These are phyloP conservation scores for Zychaea mexicana DNA, from an alignment of 371 early-diverging fungal genomes.

Conservation along the genomic window DNA sequence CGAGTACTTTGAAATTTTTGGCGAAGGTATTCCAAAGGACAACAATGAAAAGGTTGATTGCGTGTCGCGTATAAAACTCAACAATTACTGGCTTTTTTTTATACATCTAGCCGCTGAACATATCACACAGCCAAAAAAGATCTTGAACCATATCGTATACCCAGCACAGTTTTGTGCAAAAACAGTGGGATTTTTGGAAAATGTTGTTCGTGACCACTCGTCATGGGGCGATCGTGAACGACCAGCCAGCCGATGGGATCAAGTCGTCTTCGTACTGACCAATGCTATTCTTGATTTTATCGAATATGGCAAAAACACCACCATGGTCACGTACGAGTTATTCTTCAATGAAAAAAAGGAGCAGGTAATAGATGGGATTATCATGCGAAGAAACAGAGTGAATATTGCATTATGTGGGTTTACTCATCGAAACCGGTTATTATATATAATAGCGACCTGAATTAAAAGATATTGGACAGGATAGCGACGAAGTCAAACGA, in stretches of 20 bases:
- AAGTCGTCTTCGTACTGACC: conserved; percentile 3
- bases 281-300: conserved; percentile 14
- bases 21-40: not conserved
- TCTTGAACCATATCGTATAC: conserved; percentile 1
- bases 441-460: not conserved
- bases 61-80: no score
- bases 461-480: conserved; percentile 7
- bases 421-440: no score
- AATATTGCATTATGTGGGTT: no score
- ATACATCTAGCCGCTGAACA: not conserved
- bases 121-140: not conserved
- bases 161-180: not conserved
- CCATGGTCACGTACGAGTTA: not conserved
- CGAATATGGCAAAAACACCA: not conserved
- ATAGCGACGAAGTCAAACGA: not conserved
- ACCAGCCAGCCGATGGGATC: conserved; percentile 12
- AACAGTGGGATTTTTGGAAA: conserved; percentile 2
- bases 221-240: conserved; percentile 9
- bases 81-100: no score
- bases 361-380: not conserved
- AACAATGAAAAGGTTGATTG: no score
- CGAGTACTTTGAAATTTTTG: conserved; percentile 10
- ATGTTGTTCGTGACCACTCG: not conserved
- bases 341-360: not conserved
- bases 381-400: no score